These are phyloP conservation scores for Diutina catenulata DNA, from an alignment of 1,139 yeast genomes.

Conservation along the genomic window DNA sequence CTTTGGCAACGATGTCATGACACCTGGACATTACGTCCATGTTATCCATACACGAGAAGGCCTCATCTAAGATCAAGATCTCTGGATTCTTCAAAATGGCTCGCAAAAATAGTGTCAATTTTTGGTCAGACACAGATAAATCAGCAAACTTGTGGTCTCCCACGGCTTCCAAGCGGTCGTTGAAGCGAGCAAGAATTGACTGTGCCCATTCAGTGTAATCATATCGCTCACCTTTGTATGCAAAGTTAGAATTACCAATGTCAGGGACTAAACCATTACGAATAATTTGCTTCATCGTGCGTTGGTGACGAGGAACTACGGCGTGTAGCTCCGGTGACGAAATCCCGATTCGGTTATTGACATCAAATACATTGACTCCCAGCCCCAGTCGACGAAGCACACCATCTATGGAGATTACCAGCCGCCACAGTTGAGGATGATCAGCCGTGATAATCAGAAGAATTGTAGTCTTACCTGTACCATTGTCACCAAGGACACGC, in stretches of 20 bases:
- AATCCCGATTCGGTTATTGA: constrained; percentile 72
- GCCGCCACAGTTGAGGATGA: constrained; percentile 93
- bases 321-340: constrained; percentile 90
- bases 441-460: constrained; percentile 81
- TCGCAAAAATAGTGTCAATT: constrained; percentile 61
- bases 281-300: constrained; percentile 46
- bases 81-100: constrained; percentile 69
- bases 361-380: constrained; percentile 61
- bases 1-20: constrained; percentile 42
- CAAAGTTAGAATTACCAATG: constrained; percentile 47
- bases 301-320: constrained; percentile 46
- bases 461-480: constrained; percentile 86
- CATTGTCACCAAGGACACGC: constrained; percentile 85
- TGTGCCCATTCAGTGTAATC: constrained; percentile 7
- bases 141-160: constrained; percentile 35
- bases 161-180: constrained; percentile 17
- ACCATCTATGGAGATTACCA: constrained; percentile 54
- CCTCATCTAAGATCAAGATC: constrained; percentile 78
- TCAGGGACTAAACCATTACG: constrained; percentile 54
- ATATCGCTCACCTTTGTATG: constrained; percentile 11
- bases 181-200: constrained; percentile 15
- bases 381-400: constrained; percentile 58
- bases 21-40: constrained; percentile 47
- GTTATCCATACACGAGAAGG: constrained; percentile 83
- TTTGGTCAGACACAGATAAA: constrained; percentile 64